These are phyloP conservation scores for Lachnellula hyalina DNA, from an alignment of 2,329 filamentous ascomycete species.

Conservation along the genomic window DNA sequence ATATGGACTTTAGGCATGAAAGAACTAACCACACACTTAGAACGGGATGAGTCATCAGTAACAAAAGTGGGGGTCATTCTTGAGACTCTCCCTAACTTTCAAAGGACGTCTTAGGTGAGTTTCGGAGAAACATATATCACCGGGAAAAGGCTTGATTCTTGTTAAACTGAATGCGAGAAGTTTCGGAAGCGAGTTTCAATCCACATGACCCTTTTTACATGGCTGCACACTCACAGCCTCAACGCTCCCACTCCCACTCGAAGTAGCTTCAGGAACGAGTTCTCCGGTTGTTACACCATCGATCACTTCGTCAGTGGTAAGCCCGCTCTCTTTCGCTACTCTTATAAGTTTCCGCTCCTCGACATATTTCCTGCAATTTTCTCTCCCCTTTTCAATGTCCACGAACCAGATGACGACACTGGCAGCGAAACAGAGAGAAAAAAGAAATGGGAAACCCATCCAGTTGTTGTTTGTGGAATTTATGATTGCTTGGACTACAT, in stretches of 20 bases:
- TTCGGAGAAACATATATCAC: not conserved
- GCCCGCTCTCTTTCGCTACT: conserved; percentile 26
- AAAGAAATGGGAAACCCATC: conserved; percentile 40
- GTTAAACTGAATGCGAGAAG: not conserved
- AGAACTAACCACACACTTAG: not conserved
- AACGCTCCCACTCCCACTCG: conserved; percentile 2
- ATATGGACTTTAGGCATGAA: not conserved
- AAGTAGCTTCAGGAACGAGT: conserved; percentile 1
- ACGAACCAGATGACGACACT: conserved; percentile 37
- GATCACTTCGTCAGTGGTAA: conserved; percentile 20
- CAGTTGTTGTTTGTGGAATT: conserved; percentile 38
- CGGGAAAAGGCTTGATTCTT: not conserved
- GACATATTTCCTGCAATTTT: conserved; percentile 34
- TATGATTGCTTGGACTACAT: conserved; percentile 40
- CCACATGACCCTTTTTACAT: conserved; percentile 1
- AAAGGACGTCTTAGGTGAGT: not conserved
- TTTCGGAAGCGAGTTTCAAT: not conserved
- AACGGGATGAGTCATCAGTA: not conserved
- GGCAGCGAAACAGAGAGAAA: conserved; percentile 34
- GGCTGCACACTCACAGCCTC: conserved; percentile 6
- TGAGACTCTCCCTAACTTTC: not conserved
- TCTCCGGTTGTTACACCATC: conserved; percentile 14
- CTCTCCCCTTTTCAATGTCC: conserved; percentile 37
- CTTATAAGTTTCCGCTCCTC: conserved; percentile 32
- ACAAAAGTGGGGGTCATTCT: not conserved